Conservation (phyloP, 2,329 filamentous ascomycete species). For the Aspergillus vadensis region DNA sequence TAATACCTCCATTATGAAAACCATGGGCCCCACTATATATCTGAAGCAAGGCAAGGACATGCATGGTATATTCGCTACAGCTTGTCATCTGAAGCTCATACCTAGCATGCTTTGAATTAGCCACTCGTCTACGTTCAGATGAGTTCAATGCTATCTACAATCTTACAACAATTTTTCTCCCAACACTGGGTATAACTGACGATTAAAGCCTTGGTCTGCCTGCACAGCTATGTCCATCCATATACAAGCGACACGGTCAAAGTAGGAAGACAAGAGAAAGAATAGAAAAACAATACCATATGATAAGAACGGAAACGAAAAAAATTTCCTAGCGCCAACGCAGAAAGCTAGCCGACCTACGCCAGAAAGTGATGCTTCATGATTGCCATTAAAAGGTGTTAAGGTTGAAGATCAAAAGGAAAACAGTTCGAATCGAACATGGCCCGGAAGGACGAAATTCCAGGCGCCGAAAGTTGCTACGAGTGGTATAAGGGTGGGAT, state of each 20-base stretch:
- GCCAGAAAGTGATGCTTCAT: conserved; percentile 12
- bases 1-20: too few species aligned
- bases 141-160: background rate
- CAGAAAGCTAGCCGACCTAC: conserved; percentile 7
- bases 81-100: too few species aligned
- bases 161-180: background rate
- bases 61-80: too few species aligned
- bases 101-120: too few species aligned
- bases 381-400: background rate
- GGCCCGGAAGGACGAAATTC: background rate
- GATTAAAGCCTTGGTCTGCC: background rate
- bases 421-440: background rate
- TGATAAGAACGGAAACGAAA: background rate
- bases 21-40: too few species aligned
- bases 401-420: conserved; percentile 1
- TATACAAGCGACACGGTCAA: conserved; percentile 8
- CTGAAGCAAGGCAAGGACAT: too few species aligned
- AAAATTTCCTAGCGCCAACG: background rate
- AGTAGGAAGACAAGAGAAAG: background rate
- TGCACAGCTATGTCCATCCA: conserved; percentile 8
- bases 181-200: background rate
- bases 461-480: background rate
- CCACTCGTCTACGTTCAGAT: too few species aligned
- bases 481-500: background rate
- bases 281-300: background rate